Evolutionary conservation across 2,329 filamentous ascomycete species (phyloP), one percentile per base, ranked within the genome.

Genomic region (Ampelomyces quisqualis): DNA sequence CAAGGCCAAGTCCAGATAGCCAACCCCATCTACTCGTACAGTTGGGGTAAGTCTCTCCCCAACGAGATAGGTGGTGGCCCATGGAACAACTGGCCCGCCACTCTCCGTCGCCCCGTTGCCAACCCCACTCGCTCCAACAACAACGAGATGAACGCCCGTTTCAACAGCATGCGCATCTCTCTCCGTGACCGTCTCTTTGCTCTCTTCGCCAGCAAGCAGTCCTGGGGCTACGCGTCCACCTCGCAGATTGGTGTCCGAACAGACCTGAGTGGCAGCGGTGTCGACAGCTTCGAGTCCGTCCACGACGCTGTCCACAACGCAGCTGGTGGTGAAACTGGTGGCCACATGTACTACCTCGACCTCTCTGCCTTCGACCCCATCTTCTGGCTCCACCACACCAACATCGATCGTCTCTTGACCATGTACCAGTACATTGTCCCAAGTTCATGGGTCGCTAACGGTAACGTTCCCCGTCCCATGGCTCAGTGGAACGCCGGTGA

Each of bases 301-400:
- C 65, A 68, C 54, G 65, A 68, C 34, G 51, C 51, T 28, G 47
- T 67, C 27, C 65, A 68, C 57, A 57, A 53, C 43, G 60, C 58
- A 20, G 54, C 53, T 50, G 65, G 65, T 49, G 65, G 65, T 40
- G 58, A 60, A 36, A 40, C 82, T 8, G 81, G 77, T 49, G 84
- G 85, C 4, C 84, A 88, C 60, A 86, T 91, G 82, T 80, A 81
- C 30, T 86, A 84, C 64, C 81, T 89, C 40, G 65, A 68, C 40
- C 83, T 86, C 51, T 87, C 87, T n/a, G 79, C 85, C 0, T 93
- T 89, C 61, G 88, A 93, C 57, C 88, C 88, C 2, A 71, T 89
- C 24, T 68, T 68, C 58, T 67, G 63, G 64, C 57, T 68, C n/a
- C 65, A 67, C 53, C 65, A 68, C 57, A 48, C 43, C 59, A 69